Evolutionary conservation across 2,329 filamentous ascomycete species (phyloP).

Genomic region (Hymenoscyphus scutula): DNA sequence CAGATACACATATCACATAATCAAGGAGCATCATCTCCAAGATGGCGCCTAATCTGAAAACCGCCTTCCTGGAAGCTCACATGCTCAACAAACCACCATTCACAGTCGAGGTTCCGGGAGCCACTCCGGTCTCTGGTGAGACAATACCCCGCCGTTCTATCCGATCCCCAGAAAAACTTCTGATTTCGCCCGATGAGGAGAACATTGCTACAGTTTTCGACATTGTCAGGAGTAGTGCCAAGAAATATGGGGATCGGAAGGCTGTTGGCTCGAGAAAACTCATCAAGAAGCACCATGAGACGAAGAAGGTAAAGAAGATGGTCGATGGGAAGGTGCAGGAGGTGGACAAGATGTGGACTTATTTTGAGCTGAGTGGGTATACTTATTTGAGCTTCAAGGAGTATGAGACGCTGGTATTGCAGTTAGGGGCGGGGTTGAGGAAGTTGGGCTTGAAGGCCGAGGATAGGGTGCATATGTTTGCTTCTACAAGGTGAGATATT

Average conservation of each 20-base stretch:
- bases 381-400: slow-evolving; percentile 72
- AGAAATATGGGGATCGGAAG: slow-evolving; percentile 59
- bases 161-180: slow-evolving; percentile 52
- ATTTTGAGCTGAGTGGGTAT: slow-evolving; percentile 77
- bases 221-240: slow-evolving; percentile 64
- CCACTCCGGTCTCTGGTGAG: slow-evolving; percentile 57
- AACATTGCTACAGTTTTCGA: slow-evolving; percentile 57
- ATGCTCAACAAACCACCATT: slow-evolving; percentile 49
- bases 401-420: slow-evolving; percentile 66
- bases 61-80: slow-evolving; percentile 19
- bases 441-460: slow-evolving; percentile 65
- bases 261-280: slow-evolving; percentile 67
- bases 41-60: slow-evolving; percentile 19
- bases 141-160: slow-evolving; percentile 62
- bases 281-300: slow-evolving; percentile 72
- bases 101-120: slow-evolving; percentile 58
- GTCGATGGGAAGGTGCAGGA: slow-evolving; percentile 74
- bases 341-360: slow-evolving; percentile 82
- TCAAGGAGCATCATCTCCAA: slow-evolving; percentile 12
- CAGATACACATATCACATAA: not conserved
- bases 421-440: slow-evolving; percentile 66
- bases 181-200: slow-evolving; percentile 43
- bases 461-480: slow-evolving; percentile 73
- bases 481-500: slow-evolving; percentile 55
- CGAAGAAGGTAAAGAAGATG: slow-evolving; percentile 83